Evolutionary conservation across 371 early-diverging fungal genomes (phyloP).

Genomic region (Mortierella sp.): DNA sequence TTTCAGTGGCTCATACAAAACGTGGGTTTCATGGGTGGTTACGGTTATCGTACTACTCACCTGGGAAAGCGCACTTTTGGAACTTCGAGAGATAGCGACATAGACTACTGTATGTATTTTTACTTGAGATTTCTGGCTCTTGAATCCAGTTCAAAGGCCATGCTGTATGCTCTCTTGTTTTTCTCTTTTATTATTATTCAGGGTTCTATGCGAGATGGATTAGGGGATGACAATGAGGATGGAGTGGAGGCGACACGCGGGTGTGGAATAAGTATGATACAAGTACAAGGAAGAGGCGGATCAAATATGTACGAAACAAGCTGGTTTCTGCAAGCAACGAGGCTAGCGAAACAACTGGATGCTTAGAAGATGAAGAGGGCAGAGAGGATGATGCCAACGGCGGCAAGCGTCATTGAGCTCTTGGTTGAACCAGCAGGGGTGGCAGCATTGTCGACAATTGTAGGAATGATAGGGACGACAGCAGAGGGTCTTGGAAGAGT

Average conservation of each 20-base stretch:
- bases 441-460: background rate
- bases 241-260: background rate
- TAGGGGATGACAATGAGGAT: background rate
- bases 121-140: background rate
- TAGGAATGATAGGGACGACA: background rate
- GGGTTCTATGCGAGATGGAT: background rate
- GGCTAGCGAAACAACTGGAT: background rate
- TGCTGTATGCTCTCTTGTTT: background rate
- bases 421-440: constrained; percentile 12
- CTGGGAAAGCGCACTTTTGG: too few species aligned
- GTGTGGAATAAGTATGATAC: background rate
- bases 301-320: background rate
- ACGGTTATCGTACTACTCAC: too few species aligned
- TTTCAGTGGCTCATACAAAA: too few species aligned
- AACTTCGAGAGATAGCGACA: too few species aligned
- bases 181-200: background rate
- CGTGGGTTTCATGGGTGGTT: too few species aligned
- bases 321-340: background rate
- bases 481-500: background rate
- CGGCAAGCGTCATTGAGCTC: constrained; percentile 34
- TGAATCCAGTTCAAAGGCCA: background rate
- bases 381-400: constrained; percentile 31
- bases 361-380: constrained; percentile 30
- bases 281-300: background rate
- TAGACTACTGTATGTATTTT: too few species aligned